Evolutionary conservation across 2,329 filamentous ascomycete genomes (phyloP).

Genomic region (Sarocladium brachiariae): DNA sequence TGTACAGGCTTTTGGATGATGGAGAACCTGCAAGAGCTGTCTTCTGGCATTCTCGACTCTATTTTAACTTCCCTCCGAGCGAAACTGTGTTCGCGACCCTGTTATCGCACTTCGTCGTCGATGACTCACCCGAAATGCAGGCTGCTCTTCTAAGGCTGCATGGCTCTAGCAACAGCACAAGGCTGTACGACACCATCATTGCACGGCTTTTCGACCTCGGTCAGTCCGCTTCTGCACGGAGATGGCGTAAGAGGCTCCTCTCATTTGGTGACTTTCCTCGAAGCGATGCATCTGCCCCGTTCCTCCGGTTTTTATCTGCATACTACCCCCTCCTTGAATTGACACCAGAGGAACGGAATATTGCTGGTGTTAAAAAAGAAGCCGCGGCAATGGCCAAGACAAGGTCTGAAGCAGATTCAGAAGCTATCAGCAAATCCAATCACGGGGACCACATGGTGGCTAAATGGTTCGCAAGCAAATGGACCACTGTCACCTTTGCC

Average conservation of each 20-base stretch:
- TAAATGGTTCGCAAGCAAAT: slow-evolving; percentile 68
- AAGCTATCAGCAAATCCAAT: slow-evolving; percentile 28
- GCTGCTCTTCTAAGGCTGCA: slow-evolving; percentile 39
- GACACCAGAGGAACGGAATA: slow-evolving; percentile 26
- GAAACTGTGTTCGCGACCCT: slow-evolving; percentile 34
- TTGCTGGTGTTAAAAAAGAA: background rate
- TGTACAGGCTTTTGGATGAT: slow-evolving; percentile 35
- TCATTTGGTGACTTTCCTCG: slow-evolving; percentile 35
- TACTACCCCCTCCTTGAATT: slow-evolving; percentile 38
- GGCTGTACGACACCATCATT: slow-evolving; percentile 45
- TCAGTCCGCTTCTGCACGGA: slow-evolving; percentile 32
- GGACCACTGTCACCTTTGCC: slow-evolving; percentile 65
- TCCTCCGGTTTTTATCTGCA: slow-evolving; percentile 38
- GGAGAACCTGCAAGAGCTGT: slow-evolving; percentile 31
- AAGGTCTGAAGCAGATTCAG: slow-evolving; percentile 12
- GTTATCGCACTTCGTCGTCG: slow-evolving; percentile 35
- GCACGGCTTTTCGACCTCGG: slow-evolving; percentile 44
- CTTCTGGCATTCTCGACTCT: slow-evolving; percentile 42
- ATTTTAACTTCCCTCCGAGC: slow-evolving; percentile 34
- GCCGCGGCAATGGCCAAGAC: slow-evolving; percentile 10
- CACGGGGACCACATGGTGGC: slow-evolving; percentile 61
- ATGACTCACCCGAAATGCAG: slow-evolving; percentile 29
- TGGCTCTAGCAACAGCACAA: slow-evolving; percentile 31
- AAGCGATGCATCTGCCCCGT: slow-evolving; percentile 26
- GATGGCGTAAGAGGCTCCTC: slow-evolving; percentile 41